phyloP scores from a whole-genome alignment of 495 filamentous ascomycete genomes.

The Elasticomyces elasticus region DNA sequence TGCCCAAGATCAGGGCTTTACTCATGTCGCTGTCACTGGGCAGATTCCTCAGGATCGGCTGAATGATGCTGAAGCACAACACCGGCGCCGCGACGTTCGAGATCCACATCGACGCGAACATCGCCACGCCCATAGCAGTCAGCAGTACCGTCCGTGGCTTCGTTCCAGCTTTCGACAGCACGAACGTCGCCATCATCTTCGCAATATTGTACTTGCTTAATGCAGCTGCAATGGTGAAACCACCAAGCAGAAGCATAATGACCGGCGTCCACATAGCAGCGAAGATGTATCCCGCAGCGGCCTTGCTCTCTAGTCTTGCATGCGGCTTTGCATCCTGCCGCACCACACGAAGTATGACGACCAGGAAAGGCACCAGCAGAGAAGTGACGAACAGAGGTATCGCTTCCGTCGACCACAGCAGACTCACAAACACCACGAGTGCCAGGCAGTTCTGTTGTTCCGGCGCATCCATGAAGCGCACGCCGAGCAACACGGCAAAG shows the following conservation, averaged over 20 bases:
- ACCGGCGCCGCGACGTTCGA: slow-evolving; percentile 97
- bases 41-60: slow-evolving; percentile 90
- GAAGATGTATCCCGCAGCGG: slow-evolving; percentile 73
- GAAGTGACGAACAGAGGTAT: slow-evolving; percentile 97
- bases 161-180: slow-evolving; percentile 94
- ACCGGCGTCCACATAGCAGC: slow-evolving; percentile 98
- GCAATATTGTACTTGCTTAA: slow-evolving; percentile 96
- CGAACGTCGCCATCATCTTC: slow-evolving; percentile 89
- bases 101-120: slow-evolving; percentile 97
- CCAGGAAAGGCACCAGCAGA: slow-evolving; percentile 84
- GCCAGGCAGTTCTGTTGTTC: slow-evolving; percentile 96
- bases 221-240: slow-evolving; percentile 91
- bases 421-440: slow-evolving; percentile 83
- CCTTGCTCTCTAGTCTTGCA: slow-evolving; percentile 57
- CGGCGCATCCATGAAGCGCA: slow-evolving; percentile 68
- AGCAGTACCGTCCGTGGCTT: slow-evolving; percentile 76
- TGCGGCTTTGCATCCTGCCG: slow-evolving; percentile 62
- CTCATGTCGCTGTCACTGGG: slow-evolving; percentile 82
- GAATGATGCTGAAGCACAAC: slow-evolving; percentile 92
- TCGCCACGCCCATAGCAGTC: slow-evolving; percentile 96
- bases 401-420: slow-evolving; percentile 95
- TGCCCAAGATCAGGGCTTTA: slow-evolving; percentile 91
- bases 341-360: slow-evolving; percentile 76
- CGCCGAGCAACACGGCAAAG: slow-evolving; percentile 59
- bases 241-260: slow-evolving; percentile 95